Conservation (phyloP, 495 filamentous ascomycete species). For the Neurospora sp. region DNA sequence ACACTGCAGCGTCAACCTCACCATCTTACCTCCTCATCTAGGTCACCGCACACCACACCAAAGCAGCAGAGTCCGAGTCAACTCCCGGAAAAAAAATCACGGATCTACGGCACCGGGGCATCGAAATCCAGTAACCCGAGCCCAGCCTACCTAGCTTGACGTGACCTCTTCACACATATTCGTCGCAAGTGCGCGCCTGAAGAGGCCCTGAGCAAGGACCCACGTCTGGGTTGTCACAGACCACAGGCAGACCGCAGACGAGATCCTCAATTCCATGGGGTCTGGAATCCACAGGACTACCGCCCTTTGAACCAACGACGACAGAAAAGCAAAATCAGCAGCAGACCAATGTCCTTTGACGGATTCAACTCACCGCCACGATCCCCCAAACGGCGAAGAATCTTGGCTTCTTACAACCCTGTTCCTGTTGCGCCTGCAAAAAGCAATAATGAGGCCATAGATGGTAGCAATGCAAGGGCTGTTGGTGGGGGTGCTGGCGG, state of each 20-base stretch:
- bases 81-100: not conserved
- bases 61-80: not conserved
- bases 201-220: not conserved
- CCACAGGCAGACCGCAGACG: not conserved
- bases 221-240: not conserved
- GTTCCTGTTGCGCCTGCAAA: not conserved
- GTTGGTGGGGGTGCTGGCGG: not conserved
- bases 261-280: not conserved
- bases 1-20: not conserved
- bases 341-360: constrained; percentile 8
- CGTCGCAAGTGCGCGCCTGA: not conserved
- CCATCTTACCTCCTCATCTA: not conserved
- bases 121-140: not conserved
- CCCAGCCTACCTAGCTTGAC: not conserved
- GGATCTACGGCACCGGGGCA: not conserved
- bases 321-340: not conserved
- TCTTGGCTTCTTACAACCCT: constrained; percentile 36
- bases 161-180: not conserved
- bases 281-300: not conserved
- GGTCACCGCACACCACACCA: not conserved
- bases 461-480: not conserved
- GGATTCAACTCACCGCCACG: constrained; percentile 14
- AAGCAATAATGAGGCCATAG: not conserved
- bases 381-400: constrained; percentile 37
- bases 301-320: constrained; percentile 4